phyloP scores from a whole-genome alignment of 1,284 basidiomycete genomes.

The Irpex lacteus region DNA sequence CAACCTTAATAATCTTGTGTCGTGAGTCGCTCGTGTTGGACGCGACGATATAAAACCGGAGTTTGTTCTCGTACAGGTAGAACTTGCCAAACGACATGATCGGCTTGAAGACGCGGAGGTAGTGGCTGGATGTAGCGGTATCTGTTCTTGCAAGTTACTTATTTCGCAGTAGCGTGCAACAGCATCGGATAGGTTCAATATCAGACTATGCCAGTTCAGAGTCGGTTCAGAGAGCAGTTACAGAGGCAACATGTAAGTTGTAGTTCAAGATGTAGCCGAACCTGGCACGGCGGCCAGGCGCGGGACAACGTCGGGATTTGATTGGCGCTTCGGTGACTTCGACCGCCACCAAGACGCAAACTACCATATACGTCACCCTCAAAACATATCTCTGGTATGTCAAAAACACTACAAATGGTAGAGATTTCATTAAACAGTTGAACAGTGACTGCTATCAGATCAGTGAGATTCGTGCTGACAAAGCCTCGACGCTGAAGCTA shows the following conservation, averaged over 20 bases:
- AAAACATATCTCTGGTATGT: too few relatives aligned
- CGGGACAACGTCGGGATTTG: neutral
- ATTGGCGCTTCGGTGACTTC: neutral
- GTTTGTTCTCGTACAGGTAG: slow-evolving; percentile 86
- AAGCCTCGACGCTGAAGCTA: too few relatives aligned
- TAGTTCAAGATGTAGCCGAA: neutral
- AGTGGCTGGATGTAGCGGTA: neutral
- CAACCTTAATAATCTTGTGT: slow-evolving; percentile 90
- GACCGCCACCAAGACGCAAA: neutral
- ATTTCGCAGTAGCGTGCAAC: neutral
- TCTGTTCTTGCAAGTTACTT: neutral
- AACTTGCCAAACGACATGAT: slow-evolving; percentile 76
- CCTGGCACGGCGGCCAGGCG: neutral
- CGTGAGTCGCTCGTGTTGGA: slow-evolving; percentile 82
- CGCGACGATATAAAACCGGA: slow-evolving; percentile 86
- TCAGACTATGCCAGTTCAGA: neutral
- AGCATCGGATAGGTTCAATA: neutral
- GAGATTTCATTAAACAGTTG: too few relatives aligned
- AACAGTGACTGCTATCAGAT: too few relatives aligned
- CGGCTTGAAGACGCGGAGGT: neutral
- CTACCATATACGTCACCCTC: neutral
- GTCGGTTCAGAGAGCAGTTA: neutral
- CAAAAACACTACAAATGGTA: too few relatives aligned
- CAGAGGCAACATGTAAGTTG: neutral
- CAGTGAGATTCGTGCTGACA: too few relatives aligned